Evolutionary conservation across 352 stramenopile species (phyloP).

Genomic region (Aphanomyces astaci): DNA sequence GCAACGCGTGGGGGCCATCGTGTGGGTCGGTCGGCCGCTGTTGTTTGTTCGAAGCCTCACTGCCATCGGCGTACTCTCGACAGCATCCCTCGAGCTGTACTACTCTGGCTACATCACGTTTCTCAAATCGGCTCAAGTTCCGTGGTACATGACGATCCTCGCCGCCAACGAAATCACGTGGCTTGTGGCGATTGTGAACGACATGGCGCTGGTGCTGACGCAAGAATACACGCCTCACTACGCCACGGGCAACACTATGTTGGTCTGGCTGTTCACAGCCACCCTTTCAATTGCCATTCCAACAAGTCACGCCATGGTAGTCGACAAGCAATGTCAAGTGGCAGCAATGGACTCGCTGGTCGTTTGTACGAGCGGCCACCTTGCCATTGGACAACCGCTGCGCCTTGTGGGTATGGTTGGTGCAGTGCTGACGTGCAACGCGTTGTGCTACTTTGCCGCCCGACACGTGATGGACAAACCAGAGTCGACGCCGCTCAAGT

Average conservation of each 20-base stretch:
- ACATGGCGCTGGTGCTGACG: background rate
- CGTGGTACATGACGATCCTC: conserved; percentile 5
- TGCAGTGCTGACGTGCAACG: background rate
- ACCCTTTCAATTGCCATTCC: background rate
- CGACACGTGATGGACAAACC: background rate
- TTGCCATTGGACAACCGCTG: background rate
- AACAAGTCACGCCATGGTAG: background rate
- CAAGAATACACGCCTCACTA: conserved; percentile 7
- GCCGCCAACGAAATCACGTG: conserved; percentile 9
- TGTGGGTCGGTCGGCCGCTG: conserved; percentile 12
- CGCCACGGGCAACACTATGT: background rate
- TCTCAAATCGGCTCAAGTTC: background rate
- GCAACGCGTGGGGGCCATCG: conserved; percentile 1
- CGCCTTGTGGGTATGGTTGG: background rate
- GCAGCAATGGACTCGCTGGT: background rate
- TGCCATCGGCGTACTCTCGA: background rate
- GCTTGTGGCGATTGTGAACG: conserved; percentile 9
- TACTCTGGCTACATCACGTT: background rate
- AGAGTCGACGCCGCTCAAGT: background rate
- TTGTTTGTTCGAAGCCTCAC: background rate
- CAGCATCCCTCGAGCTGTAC: background rate
- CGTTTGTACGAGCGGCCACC: background rate
- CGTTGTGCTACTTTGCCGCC: background rate
- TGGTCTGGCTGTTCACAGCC: background rate
- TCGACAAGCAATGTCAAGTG: background rate